Percentiles rank a stretch among this genome's conserved stretches.
phyloP scores from a whole-genome alignment of 1,284 basidiomycete genomes.

The Boletellus deceptivus region DNA sequence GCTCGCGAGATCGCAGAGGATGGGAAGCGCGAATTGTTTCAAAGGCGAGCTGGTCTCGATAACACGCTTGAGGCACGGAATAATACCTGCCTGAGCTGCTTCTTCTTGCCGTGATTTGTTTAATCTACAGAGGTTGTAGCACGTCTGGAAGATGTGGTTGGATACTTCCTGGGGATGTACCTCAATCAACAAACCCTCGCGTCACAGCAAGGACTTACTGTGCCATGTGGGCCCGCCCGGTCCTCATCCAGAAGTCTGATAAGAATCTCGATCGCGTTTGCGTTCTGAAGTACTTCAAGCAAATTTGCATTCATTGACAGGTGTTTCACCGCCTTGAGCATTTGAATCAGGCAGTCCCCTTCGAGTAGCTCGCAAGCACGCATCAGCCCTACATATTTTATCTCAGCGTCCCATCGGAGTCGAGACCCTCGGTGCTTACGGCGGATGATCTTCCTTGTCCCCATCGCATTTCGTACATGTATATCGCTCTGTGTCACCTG shows the following conservation, averaged over 20 bases:
- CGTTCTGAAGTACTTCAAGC: constrained; percentile 92
- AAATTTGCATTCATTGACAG: constrained; percentile 89
- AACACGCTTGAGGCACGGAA: constrained; percentile 86
- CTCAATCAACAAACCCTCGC: constrained; percentile 2
- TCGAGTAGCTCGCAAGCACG: constrained; percentile 82
- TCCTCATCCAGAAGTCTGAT: constrained; percentile 83
- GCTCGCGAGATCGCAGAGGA: constrained; percentile 92
- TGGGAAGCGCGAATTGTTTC: constrained; percentile 95
- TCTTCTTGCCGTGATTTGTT: constrained; percentile 95
- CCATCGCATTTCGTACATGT: constrained; percentile 88
- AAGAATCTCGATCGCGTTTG: constrained; percentile 91
- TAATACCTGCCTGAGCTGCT: constrained; percentile 91
- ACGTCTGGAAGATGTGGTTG: constrained; percentile 92
- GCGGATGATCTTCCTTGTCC: constrained; percentile 84
- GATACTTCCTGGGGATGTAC: constrained; percentile 73
- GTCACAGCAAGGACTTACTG: constrained; percentile 50
- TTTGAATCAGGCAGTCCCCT: constrained; percentile 80
- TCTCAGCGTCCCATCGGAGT: constrained; percentile 6
- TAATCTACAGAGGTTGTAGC: constrained; percentile 92
- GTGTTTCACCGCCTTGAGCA: constrained; percentile 95
- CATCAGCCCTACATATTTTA: constrained; percentile 59
- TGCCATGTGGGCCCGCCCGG: constrained; percentile 74
- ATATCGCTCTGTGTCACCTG: constrained; percentile 94
- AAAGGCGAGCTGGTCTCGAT: constrained; percentile 87
- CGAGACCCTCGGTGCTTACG: constrained; percentile 51